Evolutionary conservation across 441 rosid genomes (phyloP).

Genomic region (Adansonia madagascariensis): DNA sequence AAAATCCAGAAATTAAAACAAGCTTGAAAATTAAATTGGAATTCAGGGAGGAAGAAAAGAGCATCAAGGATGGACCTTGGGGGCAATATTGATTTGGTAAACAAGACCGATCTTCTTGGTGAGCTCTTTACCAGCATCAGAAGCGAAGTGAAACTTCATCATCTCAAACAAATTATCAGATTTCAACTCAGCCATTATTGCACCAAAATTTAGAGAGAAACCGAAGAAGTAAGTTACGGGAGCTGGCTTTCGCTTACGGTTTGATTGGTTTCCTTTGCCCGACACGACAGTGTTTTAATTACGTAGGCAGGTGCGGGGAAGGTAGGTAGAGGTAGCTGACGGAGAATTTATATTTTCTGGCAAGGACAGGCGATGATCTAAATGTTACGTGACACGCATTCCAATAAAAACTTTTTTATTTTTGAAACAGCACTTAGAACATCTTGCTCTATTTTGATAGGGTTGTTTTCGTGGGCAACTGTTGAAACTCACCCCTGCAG

Average conservation of each 20-base stretch:
- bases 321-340: not conserved
- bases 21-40: not conserved
- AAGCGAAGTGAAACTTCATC: conserved; percentile 66
- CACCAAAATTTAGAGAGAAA: conserved; percentile 12
- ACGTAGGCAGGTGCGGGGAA: not conserved
- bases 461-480: too few species aligned
- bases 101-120: conserved; percentile 74
- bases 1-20: not conserved
- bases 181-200: conserved; percentile 59
- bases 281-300: not conserved
- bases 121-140: conserved; percentile 69
- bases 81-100: conserved; percentile 85
- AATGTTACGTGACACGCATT: conserved; percentile 18
- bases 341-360: not conserved
- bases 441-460: too few species aligned
- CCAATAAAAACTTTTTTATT: not conserved
- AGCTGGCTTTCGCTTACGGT: not conserved
- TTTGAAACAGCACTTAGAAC: too few species aligned
- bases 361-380: not conserved
- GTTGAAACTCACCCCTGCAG: too few species aligned
- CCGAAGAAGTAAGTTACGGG: not conserved
- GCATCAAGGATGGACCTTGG: conserved; percentile 51
- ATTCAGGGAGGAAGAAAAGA: not conserved
- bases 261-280: not conserved
- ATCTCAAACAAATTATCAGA: conserved; percentile 68